Evolutionary conservation across 73 alveolate species (phyloP).

Genomic region (Paramecium primaurelia): DNA sequence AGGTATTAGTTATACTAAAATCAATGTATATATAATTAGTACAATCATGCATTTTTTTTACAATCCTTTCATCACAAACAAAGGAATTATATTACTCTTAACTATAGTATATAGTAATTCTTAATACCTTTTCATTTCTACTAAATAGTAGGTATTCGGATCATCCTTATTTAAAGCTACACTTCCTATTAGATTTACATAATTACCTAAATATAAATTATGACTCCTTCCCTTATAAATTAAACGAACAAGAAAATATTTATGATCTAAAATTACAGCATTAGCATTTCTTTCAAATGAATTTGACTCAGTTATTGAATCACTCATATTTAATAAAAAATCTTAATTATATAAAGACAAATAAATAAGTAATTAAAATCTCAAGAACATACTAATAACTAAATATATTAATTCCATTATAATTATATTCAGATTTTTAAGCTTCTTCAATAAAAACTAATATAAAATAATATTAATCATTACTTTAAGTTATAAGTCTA

Average conservation of each 20-base stretch:
- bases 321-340: not conserved
- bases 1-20: not conserved
- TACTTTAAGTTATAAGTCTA: no score
- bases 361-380: not conserved
- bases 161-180: slow-evolving; percentile 17
- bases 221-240: not conserved
- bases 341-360: not conserved
- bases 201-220: slow-evolving; percentile 16
- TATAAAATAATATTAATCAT: no score
- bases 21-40: not conserved
- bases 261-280: not conserved
- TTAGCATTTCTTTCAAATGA: slow-evolving; percentile 18
- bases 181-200: not conserved
- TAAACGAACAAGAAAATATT: not conserved
- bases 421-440: not conserved
- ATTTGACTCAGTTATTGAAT: slow-evolving; percentile 29
- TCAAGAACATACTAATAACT: not conserved
- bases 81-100: not conserved
- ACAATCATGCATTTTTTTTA: slow-evolving; percentile 4
- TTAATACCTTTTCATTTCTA: slow-evolving; percentile 3
- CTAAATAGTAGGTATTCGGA: slow-evolving; percentile 1
- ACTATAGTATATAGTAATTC: not conserved
- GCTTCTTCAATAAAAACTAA: not conserved
- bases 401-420: no score
- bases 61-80: not conserved